Base-by-base conservation (phyloP, 805 yeast species). In the Zygoascus biomembranicola region DNA sequence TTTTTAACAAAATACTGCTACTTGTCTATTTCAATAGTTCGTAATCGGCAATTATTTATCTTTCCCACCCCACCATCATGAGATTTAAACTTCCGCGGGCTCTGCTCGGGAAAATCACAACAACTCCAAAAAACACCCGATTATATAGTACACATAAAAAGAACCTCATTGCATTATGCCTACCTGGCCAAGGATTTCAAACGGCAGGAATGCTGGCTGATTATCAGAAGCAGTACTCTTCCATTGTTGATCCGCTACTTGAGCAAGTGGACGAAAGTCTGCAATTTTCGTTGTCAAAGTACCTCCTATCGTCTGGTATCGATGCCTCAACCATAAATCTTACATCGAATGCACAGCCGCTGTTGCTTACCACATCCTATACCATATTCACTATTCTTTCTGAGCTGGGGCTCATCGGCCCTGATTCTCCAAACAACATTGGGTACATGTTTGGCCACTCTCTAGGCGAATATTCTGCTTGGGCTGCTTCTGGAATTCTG, bases 271-370 rank as follows among this genome's bases (percentile, higher is more conserved):
- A 69, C 45, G 65, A 60, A 32, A 49, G 60, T 10, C 49, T 64
- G 43, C 47, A 56, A 13, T 51, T 51, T 28, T 49, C 53, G n/a
- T 26, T 62, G 23, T 54, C 65, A 3, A 26, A 48, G n/a, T 54
- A 53, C 9, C 54, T 63, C 16, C 19, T 62, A 55, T 44, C 43
- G 51, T 18, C 46, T 32, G 19, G 11, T 32, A 28, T 42, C 23
- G 44, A 20, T 41, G 32, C 44, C 35, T 2, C 54, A 32, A 26
- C 39, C 42, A 58, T 69, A 43, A 63, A 60, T 26, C 57, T 65
- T 28, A 77, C 81, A 0, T 66, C 73, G 43, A 69, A 75, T 59
- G 81, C 82, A 20, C 84, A 79, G 67, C 83, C 83, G 2, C 75
- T 81, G 23, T 73, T 79, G 10, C 64, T 79, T 32, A 68, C 76